Percentiles rank a stretch among this genome's conserved stretches.
Evolutionary conservation across 345 rosid species (phyloP).

Genomic region (Noccaea bulbosa): DNA sequence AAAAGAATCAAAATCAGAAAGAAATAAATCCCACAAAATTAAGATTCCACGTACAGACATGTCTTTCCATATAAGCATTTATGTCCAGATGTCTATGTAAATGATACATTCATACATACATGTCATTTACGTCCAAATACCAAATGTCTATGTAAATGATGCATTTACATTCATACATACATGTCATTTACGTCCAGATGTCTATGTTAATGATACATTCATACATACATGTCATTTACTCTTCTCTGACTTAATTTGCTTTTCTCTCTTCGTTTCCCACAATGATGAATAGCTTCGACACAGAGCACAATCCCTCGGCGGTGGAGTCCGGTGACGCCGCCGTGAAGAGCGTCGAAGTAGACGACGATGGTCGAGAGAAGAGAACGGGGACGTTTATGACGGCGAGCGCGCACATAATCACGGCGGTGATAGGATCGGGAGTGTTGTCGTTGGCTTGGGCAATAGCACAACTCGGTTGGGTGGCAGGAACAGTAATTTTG

Average conservation of each 20-base stretch:
- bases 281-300: background rate
- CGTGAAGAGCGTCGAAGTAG: slow-evolving; percentile 45
- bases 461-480: slow-evolving; percentile 88
- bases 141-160: no score
- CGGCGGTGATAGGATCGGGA: slow-evolving; percentile 94
- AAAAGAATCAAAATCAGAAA: background rate
- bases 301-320: background rate
- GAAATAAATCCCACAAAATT: background rate
- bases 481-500: slow-evolving; percentile 65
- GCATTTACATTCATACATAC: no score
- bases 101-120: no score
- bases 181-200: no score
- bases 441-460: slow-evolving; percentile 90
- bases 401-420: slow-evolving; percentile 81
- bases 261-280: background rate
- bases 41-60: slow-evolving; percentile 19
- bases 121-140: no score
- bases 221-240: no score
- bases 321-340: slow-evolving; percentile 15
- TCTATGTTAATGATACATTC: no score
- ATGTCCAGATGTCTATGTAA: background rate
- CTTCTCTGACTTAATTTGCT: background rate
- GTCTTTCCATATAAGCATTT: background rate
- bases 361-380: slow-evolving; percentile 72
- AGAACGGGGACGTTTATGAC: slow-evolving; percentile 57